Evolutionary conservation across 192 early-diverging fungal species (phyloP), one percentile per base, ranked within the genome.

Genomic region (Mortierella alpina): DNA sequence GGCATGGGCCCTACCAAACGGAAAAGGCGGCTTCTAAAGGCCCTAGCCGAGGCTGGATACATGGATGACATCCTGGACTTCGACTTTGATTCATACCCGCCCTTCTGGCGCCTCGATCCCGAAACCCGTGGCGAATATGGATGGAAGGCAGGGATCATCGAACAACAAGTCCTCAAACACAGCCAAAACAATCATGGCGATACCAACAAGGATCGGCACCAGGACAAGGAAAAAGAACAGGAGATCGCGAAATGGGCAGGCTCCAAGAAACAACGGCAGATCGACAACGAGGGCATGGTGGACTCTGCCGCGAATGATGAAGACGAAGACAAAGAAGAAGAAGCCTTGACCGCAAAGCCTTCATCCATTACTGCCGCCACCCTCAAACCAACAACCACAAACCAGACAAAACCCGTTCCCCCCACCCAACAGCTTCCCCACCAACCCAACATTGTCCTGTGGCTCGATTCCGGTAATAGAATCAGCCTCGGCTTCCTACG

Each of bases 61-160:
- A 66, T 88, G 3, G 76, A 85, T 45, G 82, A 86, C 20, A 6
- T 81, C 0, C 57, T 67, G 5, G 64, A 69, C 9, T 84, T 88
- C 49, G 75, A 87, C 22, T 87, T 84, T 58, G 61, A 67, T 6
- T 44, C 56, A 0, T 84, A 86, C 42, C 88, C 88, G 15, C 60
- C 52, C 11, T 89, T 89, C 47, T 89, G 86, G 88, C 66, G 72
- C 0, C 63, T 89, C 5, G 65, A 59, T 7, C 60, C 84, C 2
- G 54, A 68, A 50, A 73, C 80, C n/a, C 61, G 67, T 10, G 88
- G 88, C n/a, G 84, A 87, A 66, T 89, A 89, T 55, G 88, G 81
- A 15, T 89, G 88, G 88, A 89, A 89, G 53, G 75, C 82, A 1
- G 88, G 83, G 0, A 87, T 87, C 8, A 56, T 86, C 1, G 65